Base-by-base conservation (phyloP, 2,329 filamentous ascomycete genomes). In the Fusarium buxicola region DNA sequence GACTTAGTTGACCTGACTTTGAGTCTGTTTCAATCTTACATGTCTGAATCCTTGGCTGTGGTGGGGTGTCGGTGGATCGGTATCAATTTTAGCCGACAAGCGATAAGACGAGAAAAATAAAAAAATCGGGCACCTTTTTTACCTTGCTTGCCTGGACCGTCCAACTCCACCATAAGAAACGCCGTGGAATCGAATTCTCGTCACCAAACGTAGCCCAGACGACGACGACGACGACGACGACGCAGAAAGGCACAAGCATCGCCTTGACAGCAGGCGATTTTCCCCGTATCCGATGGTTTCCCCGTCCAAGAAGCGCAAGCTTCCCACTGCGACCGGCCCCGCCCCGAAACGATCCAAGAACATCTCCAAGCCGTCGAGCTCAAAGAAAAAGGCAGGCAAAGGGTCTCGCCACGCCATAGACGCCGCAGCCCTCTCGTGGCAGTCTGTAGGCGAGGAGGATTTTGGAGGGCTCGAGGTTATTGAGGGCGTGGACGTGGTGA, bases 401-500 rank as follows among this genome's bases (percentile, higher is more conserved):
- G 32, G 47, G 32, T 40, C 57, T 16, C 72, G 64, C 36, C 65
- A 61, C 34, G 71, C 78, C 3, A 77, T 85, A 18, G 77, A 80
- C 38, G 75, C 81, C 27, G 76, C 82, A 61, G 76, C 82, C 2
- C 76, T 89, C 38, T 74, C 78, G 73, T 89, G 87, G 87, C 80
- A 84, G 68, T 88, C 94, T 40, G 92, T 97, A 77, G 92, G 92
- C n/a, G 93, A 96, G 64, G 93, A 96, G 64, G 95, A 95, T 0
- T 97, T 99, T 75, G 96, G 89, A 69, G 93, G 92, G 0, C 79
- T 99, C 2, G 93, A 99, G 71, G 94, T 98, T 71, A 89, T 98
- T 41, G 92, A 96, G 13, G 92, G 92, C 47, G 92, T 99, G 2
- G 91, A 97, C 27, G 83, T 99, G n/a, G 81, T 96, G 36, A 86